Evolutionary conservation across 176 grass and related monocot species (phyloP), one percentile per base, ranked within the genome.

Genomic region (Juncus effusus): DNA sequence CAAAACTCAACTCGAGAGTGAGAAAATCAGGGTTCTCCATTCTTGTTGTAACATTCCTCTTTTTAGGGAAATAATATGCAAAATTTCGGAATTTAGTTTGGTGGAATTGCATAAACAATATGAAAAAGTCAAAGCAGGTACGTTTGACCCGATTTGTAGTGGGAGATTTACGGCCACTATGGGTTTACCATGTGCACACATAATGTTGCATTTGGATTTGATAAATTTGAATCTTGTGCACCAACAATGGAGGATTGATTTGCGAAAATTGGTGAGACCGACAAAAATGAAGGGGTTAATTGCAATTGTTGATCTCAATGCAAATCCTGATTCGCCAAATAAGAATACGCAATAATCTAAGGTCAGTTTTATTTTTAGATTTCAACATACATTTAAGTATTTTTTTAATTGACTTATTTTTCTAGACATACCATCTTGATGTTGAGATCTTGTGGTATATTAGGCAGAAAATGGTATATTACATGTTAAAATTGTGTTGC

Each of bases 1-100:
- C 3, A 56, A 15, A 70, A 56, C 67, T 55, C 67, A 15, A 14
- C 67, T 70, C 40, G 67, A 70, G 51, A 57, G 67, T 3, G 67
- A 70, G 67, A 70, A 70, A 56, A 70, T 70, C 56, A 70, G 67
- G 67, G 67, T 70, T 57, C 67, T 70, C 4, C 55, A 70, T 70
- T 40, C 36, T 52, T 70, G 67, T 70, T 70, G 52, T 49, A 70
- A 70, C 37, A 39, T 70, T 70, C 39, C 67, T 57, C 67, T 70
- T 57, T 70, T 70, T 11, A 54, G 55, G 67, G 40, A 70, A 40
- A 55, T 70, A 55, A 55, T 70, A 37, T 70, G 67, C 52, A 51
- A 54, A 15, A 54, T 57, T 51, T 70, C 67, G 55, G 67, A 70
- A 36, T 54, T 55, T 70, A 54, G 36, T 10, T 41, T 70, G 67